Conservation (phyloP, 805 yeast species). For the Candida saitoana region DNA sequence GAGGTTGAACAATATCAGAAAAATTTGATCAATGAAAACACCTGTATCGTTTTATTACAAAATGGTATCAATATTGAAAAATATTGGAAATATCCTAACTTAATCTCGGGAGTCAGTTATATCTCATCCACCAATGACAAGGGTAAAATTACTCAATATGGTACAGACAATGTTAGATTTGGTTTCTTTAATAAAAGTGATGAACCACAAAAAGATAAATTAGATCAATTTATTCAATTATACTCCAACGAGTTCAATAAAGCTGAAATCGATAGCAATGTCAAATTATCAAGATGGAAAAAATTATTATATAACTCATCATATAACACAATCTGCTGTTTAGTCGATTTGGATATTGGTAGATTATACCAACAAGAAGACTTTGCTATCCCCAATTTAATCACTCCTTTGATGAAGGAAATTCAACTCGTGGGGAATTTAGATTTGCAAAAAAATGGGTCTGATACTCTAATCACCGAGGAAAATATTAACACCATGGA, state of each 20-base stretch:
- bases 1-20: conserved; percentile 11
- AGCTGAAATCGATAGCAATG: conserved; percentile 19
- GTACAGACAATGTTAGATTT: conserved; percentile 20
- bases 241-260: conserved; percentile 21
- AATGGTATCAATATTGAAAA: conserved; percentile 25
- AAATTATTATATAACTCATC: conserved; percentile 70
- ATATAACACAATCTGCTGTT: conserved; percentile 49
- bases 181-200: conserved; percentile 23
- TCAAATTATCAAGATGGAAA: conserved; percentile 46
- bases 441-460: conserved; percentile 15
- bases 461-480: conserved; percentile 13
- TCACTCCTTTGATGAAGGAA: conserved; percentile 20
- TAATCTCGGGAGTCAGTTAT: conserved; percentile 32
- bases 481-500: conserved; percentile 12
- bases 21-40: conserved; percentile 16
- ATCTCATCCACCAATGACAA: conserved; percentile 27
- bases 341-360: conserved; percentile 27
- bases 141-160: conserved; percentile 24
- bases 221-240: conserved; percentile 17
- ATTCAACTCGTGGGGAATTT: conserved; percentile 17
- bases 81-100: conserved; percentile 18
- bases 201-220: conserved; percentile 25
- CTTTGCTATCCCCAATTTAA: conserved; percentile 15
- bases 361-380: conserved; percentile 30
- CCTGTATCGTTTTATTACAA: conserved; percentile 21